phyloP scores from a whole-genome alignment of 192 early-diverging fungal genomes.

The Gorgonomyces haynaldii region DNA sequence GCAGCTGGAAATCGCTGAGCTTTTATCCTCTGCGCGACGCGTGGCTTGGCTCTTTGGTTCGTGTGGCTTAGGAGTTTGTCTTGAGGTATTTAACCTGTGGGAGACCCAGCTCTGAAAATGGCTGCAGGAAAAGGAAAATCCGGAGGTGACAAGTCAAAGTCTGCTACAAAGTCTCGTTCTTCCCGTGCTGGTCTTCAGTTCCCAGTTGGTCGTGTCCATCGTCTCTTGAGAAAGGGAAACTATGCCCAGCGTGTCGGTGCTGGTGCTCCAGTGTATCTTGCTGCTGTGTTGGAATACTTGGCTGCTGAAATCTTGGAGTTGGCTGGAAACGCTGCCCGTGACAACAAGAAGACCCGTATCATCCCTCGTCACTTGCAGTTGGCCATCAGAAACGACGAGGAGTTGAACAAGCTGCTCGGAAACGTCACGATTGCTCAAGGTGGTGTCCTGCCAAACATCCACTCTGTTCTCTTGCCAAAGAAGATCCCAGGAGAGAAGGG shows the following conservation, averaged over 20 bases:
- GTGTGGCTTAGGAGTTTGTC: too few species aligned
- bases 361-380: constrained; percentile 91
- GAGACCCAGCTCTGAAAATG: too few species aligned
- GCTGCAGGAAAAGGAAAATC: constrained; percentile 37
- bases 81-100: too few species aligned
- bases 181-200: constrained; percentile 89
- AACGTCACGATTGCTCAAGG: constrained; percentile 87
- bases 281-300: constrained; percentile 92
- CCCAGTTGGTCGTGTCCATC: constrained; percentile 95
- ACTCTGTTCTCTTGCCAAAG: constrained; percentile 70
- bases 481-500: constrained; percentile 42
- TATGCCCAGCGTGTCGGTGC: constrained; percentile 88
- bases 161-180: constrained; percentile 60
- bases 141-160: constrained; percentile 18
- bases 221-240: constrained; percentile 86
- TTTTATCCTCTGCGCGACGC: too few species aligned
- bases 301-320: constrained; percentile 93
- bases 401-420: constrained; percentile 83
- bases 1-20: too few species aligned
- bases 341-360: constrained; percentile 92
- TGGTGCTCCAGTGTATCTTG: constrained; percentile 88
- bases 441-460: constrained; percentile 86
- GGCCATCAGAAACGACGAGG: constrained; percentile 93
- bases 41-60: too few species aligned
- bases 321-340: constrained; percentile 88